Percentiles rank a stretch among this genome's conserved stretches.
phyloP scores from a whole-genome alignment of 2,329 filamentous ascomycete genomes.

The Botrytis deweyae region DNA sequence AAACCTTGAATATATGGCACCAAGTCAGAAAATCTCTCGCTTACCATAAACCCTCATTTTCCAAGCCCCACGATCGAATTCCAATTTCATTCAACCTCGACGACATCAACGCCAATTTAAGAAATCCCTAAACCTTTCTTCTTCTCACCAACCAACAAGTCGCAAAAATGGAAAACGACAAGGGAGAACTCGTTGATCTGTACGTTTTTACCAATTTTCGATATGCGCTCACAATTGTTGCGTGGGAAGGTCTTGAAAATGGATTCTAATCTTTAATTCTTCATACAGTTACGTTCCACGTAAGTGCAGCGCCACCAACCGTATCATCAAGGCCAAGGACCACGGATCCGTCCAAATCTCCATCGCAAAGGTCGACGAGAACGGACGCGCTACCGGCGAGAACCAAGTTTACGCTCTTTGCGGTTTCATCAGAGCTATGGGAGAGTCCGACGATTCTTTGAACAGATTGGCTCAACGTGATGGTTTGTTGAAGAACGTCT shows the following conservation, averaged over 20 bases:
- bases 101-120: conserved; percentile 29
- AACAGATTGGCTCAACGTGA: conserved; percentile 96
- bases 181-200: conserved; percentile 99
- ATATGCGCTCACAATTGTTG: background rate
- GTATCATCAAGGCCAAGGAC: conserved; percentile 99
- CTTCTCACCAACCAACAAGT: conserved; percentile 38
- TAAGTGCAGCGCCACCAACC: conserved; percentile 98
- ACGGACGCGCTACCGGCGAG: conserved; percentile 89
- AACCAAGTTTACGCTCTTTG: conserved; percentile 97
- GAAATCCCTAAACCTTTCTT: conserved; percentile 23
- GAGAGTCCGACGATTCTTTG: conserved; percentile 94
- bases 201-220: conserved; percentile 51
- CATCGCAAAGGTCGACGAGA: conserved; percentile 98
- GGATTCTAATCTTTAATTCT: conserved; percentile 21
- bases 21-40: conserved; percentile 19
- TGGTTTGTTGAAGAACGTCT: conserved; percentile 95
- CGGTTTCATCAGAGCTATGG: conserved; percentile 96
- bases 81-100: conserved; percentile 34
- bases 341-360: conserved; percentile 98
- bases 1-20: conserved; percentile 9
- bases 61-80: conserved; percentile 27
- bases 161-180: conserved; percentile 98
- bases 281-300: conserved; percentile 83
- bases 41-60: conserved; percentile 21
- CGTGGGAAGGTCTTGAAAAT: conserved; percentile 2